Evolutionary conservation across 345 rosid genomes (phyloP).

Genomic region (Corchorus capsularis): DNA sequence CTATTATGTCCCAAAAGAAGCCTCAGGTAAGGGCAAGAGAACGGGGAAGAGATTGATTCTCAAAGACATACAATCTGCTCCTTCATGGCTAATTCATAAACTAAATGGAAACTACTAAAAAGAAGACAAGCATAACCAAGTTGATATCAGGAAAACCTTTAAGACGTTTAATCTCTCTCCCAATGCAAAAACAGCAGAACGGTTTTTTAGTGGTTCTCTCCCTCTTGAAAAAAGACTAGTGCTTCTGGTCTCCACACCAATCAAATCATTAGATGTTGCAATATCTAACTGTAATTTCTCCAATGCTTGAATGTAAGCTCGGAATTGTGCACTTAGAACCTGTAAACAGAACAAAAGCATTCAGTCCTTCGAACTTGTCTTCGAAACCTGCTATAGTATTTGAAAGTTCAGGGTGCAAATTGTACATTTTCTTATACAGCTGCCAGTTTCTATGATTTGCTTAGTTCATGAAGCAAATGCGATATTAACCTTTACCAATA

Average conservation of each 20-base stretch:
- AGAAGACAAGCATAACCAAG: slow-evolving; percentile 3
- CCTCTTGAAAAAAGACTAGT: slow-evolving; percentile 77
- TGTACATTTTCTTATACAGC: too few relatives aligned
- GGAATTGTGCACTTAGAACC: slow-evolving; percentile 98
- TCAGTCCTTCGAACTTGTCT: neutral
- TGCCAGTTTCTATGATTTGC: too few relatives aligned
- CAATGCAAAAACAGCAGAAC: slow-evolving; percentile 91
- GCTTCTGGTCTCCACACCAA: slow-evolving; percentile 95
- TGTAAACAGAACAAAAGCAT: slow-evolving; percentile 39
- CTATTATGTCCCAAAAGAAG: neutral
- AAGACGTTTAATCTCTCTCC: slow-evolving; percentile 90
- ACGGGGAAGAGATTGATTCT: neutral
- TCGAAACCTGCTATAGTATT: too few relatives aligned
- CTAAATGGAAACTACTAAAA: neutral
- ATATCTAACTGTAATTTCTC: slow-evolving; percentile 97
- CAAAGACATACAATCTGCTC: neutral
- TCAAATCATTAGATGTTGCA: slow-evolving; percentile 87
- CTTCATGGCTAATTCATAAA: neutral
- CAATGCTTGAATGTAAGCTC: slow-evolving; percentile 94
- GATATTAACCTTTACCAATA: neutral
- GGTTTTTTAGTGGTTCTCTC: slow-evolving; percentile 89
- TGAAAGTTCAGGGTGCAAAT: too few relatives aligned
- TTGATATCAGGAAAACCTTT: slow-evolving; percentile 52
- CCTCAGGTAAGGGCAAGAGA: neutral
- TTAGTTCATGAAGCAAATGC: neutral